phyloP scores from a whole-genome alignment of 441 rosid species.

The Kokia cookei region DNA sequence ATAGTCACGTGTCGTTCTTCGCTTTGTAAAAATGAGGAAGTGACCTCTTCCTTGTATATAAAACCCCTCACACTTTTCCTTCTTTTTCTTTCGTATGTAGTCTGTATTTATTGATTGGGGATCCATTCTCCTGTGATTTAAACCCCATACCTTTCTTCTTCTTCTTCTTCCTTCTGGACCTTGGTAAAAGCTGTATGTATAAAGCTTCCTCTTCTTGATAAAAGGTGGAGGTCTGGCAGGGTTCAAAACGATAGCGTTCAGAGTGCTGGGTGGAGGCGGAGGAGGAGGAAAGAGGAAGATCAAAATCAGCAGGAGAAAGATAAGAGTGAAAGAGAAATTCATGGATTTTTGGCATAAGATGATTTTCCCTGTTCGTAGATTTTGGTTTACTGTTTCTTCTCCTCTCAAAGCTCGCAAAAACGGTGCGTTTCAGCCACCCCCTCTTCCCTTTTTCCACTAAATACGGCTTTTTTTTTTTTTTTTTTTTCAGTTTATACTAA shows the following conservation, averaged over 20 bases:
- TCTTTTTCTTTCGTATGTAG: not conserved
- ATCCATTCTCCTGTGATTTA: too few species aligned
- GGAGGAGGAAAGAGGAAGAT: slow-evolving; percentile 12
- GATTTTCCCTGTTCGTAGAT: slow-evolving; percentile 39
- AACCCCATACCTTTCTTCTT: not conserved
- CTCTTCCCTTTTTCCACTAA: not conserved
- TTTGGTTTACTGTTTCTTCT: slow-evolving; percentile 44
- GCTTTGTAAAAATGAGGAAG: not conserved
- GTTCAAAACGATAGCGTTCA: slow-evolving; percentile 22
- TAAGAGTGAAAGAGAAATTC: slow-evolving; percentile 10
- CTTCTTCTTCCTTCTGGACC: not conserved
- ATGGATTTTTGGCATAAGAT: slow-evolving; percentile 52
- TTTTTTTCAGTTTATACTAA: too few species aligned
- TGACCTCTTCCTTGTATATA: not conserved
- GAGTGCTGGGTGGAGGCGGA: not conserved
- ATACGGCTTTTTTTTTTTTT: too few species aligned
- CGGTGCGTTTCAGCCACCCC: slow-evolving; percentile 15
- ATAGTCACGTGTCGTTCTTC: not conserved
- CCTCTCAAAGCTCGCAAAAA: slow-evolving; percentile 38
- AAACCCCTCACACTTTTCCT: not conserved
- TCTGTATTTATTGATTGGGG: too few species aligned
- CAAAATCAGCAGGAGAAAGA: slow-evolving; percentile 11
- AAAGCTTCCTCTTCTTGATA: not conserved
- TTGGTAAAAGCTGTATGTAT: too few species aligned
- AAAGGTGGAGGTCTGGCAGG: slow-evolving; percentile 31